phyloP scores from a whole-genome alignment of 2,329 filamentous ascomycete species.

The Pseudogymnoascus sp. region DNA sequence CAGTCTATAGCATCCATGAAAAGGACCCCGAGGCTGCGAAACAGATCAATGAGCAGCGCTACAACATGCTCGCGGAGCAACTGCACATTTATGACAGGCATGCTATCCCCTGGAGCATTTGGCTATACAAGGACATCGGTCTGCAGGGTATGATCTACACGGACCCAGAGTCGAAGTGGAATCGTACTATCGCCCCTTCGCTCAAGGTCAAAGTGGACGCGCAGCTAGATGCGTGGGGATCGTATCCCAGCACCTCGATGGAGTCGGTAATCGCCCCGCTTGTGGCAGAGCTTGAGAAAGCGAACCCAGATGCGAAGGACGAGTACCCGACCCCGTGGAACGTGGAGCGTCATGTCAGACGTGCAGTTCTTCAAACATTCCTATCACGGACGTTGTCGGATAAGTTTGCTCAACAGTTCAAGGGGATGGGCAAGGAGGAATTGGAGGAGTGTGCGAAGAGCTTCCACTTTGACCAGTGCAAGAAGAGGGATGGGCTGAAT shows the following conservation, averaged over 20 bases:
- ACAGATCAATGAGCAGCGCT: slow-evolving; percentile 35
- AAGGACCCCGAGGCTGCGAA: slow-evolving; percentile 23
- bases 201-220: slow-evolving; percentile 45
- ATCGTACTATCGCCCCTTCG: slow-evolving; percentile 42
- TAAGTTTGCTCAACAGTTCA: slow-evolving; percentile 47
- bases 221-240: slow-evolving; percentile 48
- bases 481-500: slow-evolving; percentile 43
- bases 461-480: slow-evolving; percentile 47
- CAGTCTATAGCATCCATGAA: slow-evolving; percentile 30
- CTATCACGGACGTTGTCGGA: slow-evolving; percentile 18
- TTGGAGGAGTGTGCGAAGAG: slow-evolving; percentile 39
- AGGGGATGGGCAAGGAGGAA: slow-evolving; percentile 40
- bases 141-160: slow-evolving; percentile 48
- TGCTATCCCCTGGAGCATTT: slow-evolving; percentile 50
- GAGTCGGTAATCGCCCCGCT: slow-evolving; percentile 28
- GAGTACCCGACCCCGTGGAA: slow-evolving; percentile 23
- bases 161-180: slow-evolving; percentile 39
- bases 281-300: slow-evolving; percentile 19
- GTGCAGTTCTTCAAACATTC: slow-evolving; percentile 14
- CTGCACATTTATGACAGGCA: slow-evolving; percentile 44
- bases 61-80: slow-evolving; percentile 39
- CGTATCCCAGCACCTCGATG: slow-evolving; percentile 26
- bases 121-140: slow-evolving; percentile 51
- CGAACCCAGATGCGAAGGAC: slow-evolving; percentile 18
- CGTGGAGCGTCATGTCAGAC: slow-evolving; percentile 19